phyloP scores from a whole-genome alignment of 192 early-diverging fungal species.

The Coemansia sp. region DNA sequence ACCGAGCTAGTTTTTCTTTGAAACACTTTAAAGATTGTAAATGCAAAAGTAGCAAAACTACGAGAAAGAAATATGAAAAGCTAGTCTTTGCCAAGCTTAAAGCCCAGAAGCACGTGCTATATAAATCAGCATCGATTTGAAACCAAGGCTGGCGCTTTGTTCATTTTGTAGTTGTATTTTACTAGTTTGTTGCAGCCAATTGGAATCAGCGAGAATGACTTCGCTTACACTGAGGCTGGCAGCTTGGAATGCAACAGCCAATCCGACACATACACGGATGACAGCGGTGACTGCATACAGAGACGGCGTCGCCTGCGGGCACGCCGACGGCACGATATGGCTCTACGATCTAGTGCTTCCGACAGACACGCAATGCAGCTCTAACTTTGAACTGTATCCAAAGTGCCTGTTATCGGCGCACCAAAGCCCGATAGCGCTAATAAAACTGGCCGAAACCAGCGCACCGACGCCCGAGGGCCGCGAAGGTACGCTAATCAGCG shows the following conservation, averaged over 20 bases:
- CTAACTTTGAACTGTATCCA: conserved; percentile 20
- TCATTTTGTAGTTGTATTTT: conserved; percentile 1
- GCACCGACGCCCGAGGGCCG: conserved; percentile 31
- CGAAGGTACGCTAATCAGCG: conserved; percentile 40
- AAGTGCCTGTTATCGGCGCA: conserved; percentile 36
- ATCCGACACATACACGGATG: conserved; percentile 33
- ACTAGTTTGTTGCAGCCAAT: neutral
- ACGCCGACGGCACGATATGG: conserved; percentile 49
- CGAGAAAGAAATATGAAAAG: neutral
- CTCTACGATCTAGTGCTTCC: conserved; percentile 28
- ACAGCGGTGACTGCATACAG: conserved; percentile 27
- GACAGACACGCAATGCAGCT: neutral
- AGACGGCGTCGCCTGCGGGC: conserved; percentile 43
- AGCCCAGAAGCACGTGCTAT: neutral
- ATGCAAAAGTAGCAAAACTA: neutral
- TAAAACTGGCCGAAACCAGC: conserved; percentile 32
- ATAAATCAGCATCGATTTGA: neutral
- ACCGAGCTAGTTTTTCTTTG: neutral
- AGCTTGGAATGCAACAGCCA: conserved; percentile 44
- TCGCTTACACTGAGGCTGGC: conserved; percentile 32
- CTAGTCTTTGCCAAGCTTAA: neutral
- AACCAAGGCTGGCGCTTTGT: neutral
- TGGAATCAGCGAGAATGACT: neutral
- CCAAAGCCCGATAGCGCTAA: conserved; percentile 23
- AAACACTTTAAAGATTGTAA: neutral